Base-by-base conservation (phyloP, 768 basidiomycete species). In the Podaxis mareebaensis region DNA sequence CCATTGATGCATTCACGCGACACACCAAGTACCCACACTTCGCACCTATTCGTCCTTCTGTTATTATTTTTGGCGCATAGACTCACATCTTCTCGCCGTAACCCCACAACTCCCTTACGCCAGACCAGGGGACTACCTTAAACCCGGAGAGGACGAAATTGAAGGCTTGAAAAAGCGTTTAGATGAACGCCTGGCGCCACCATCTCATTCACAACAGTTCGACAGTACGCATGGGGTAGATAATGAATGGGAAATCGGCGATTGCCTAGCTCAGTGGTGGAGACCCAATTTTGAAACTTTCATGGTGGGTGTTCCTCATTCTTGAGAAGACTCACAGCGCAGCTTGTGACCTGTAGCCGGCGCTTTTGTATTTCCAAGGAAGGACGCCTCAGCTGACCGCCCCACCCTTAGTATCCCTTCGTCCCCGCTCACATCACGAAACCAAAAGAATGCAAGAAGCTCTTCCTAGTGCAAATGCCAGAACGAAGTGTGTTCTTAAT, bases 251-350 rank as follows among this genome's bases (percentile, higher is more conserved):
- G 92, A 96, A 75, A 94, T 98, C 42, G 92, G 92, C 1, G 96
- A 99, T 68, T 95, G 94, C 68, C 81, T 99, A n/a, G 94, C 94
- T 0, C 95, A 96, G 73, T 99, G 96, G 96, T 99, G 93, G 92
- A 79, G 97, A 54, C 96, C 96, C 0, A 97, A 97, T 72, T 99
- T 97, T 68, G 97, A 99, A 79, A 96, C 95, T 0, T 99, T 99
- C 77, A 96, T 97, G 91, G 96, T 96, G 68, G 70, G 90, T 83
- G 52, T 57, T n/a, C 20, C 44, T 39, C 12, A 17, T 46, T 52
- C 49, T 42, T 3, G 59, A 33, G 26, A 42, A 40, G 52, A 7
- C 20, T 17, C 46, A n/a, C 17, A 11, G 8, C 8, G 15, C 17
- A 48, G 8, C 10, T 30, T 30, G 28, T 30, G 28, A 30, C 28